Conservation (phyloP, 371 early-diverging fungal genomes). For the Coemansia sp. region DNA sequence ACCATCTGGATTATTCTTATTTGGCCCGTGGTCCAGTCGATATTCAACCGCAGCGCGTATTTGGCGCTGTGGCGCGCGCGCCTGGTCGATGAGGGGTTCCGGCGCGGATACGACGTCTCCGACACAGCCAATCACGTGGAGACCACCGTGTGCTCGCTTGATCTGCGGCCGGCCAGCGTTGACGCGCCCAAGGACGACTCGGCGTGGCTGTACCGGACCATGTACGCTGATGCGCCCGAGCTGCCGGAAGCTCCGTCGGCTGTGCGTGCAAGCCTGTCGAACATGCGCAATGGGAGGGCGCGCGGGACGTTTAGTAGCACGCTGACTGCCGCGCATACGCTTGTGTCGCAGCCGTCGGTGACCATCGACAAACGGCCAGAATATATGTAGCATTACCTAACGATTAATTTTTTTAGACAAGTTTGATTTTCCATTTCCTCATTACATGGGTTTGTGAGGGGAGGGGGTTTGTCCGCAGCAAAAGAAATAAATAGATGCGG, state of each 20-base stretch:
- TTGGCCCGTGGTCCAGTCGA: conserved; percentile 37
- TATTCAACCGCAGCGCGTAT: conserved; percentile 34
- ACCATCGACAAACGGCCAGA: no score
- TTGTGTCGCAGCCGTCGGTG: no score
- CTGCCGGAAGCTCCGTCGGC: no score
- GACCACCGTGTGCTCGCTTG: background rate
- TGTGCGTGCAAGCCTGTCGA: background rate
- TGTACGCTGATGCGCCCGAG: no score
- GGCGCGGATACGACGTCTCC: conserved; percentile 2
- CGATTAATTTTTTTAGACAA: no score
- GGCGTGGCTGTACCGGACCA: background rate
- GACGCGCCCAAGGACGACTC: background rate
- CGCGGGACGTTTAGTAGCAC: background rate
- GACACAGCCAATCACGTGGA: background rate
- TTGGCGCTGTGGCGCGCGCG: conserved; percentile 30
- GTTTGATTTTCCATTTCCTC: no score
- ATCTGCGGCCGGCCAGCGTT: background rate
- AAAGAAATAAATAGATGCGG: no score
- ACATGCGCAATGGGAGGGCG: background rate
- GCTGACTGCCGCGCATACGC: no score
- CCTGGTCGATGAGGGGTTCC: conserved; percentile 29
- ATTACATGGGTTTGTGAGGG: no score
- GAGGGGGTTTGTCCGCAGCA: no score
- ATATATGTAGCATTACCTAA: no score
- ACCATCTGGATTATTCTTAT: conserved; percentile 34